A percentile compares a stretch with the other conserved stretches of the same genome.
phyloP scores from a whole-genome alignment of 805 yeast genomes.

The Kodamaea laetipori region DNA sequence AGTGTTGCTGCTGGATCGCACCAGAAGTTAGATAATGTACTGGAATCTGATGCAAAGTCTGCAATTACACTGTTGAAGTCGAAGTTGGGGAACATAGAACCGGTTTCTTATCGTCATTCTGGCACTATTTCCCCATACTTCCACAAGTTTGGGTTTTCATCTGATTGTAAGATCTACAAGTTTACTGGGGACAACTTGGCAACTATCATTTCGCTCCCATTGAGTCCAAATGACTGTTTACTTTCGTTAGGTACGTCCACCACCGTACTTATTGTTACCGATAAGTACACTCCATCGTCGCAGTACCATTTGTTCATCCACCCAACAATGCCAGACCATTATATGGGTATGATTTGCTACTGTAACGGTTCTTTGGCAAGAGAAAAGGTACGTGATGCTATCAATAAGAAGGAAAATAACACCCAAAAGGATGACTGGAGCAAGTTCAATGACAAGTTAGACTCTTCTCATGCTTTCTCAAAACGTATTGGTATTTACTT shows the following conservation, averaged over 20 bases:
- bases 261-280: conserved; percentile 79
- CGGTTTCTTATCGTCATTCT: conserved; percentile 50
- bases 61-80: conserved; percentile 44
- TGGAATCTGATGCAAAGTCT: conserved; percentile 17
- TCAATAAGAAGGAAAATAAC: conserved; percentile 42
- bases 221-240: conserved; percentile 72
- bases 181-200: conserved; percentile 93
- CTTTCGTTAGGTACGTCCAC: conserved; percentile 92
- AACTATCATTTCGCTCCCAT: conserved; percentile 79
- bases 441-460: conserved; percentile 58
- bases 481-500: conserved; percentile 74
- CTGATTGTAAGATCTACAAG: conserved; percentile 62
- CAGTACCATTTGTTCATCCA: conserved; percentile 85
- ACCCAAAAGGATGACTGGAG: conserved; percentile 50
- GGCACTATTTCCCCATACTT: conserved; percentile 65
- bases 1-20: conserved; percentile 56
- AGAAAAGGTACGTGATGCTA: conserved; percentile 66
- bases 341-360: conserved; percentile 95
- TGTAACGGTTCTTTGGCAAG: conserved; percentile 90
- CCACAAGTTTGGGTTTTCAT: conserved; percentile 61
- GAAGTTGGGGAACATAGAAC: conserved; percentile 57
- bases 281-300: conserved; percentile 73
- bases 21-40: conserved; percentile 40
- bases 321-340: conserved; percentile 73
- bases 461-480: conserved; percentile 37